Conservation (phyloP, 2,329 filamentous ascomycete species). For the Domatiomyces globalis region DNA sequence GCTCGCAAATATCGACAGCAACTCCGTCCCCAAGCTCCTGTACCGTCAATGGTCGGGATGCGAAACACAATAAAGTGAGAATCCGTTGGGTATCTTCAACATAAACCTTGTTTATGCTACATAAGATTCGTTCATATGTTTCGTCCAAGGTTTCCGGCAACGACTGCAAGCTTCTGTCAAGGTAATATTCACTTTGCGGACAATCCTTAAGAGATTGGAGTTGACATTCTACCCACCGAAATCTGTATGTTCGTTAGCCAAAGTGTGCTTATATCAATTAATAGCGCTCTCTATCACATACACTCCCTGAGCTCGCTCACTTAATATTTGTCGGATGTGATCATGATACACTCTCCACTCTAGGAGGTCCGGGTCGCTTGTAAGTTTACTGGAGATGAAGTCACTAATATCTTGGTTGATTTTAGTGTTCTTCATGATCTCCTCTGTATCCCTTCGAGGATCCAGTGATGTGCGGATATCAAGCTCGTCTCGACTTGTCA, state of each 20-base stretch:
- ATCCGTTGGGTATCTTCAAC: slow-evolving; percentile 17
- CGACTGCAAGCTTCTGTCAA: slow-evolving; percentile 15
- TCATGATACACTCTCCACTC: slow-evolving; percentile 3
- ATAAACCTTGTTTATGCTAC: slow-evolving; percentile 11
- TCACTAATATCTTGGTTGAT: slow-evolving; percentile 17
- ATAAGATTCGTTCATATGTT: slow-evolving; percentile 22
- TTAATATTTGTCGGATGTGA: slow-evolving; percentile 4
- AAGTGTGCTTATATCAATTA: too few species aligned
- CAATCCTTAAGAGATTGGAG: slow-evolving; percentile 11
- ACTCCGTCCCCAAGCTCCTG: slow-evolving; percentile 18
- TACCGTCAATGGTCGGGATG: slow-evolving; percentile 16
- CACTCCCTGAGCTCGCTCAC: slow-evolving; percentile 7
- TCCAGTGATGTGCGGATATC: slow-evolving; percentile 14
- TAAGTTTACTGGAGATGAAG: slow-evolving; percentile 14
- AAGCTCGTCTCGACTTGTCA: slow-evolving; percentile 16
- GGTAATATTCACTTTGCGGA: slow-evolving; percentile 8
- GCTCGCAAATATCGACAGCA: slow-evolving; percentile 15
- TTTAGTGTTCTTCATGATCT: slow-evolving; percentile 9
- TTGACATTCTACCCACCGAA: slow-evolving; percentile 22
- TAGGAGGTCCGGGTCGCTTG: slow-evolving; percentile 10
- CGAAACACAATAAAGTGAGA: slow-evolving; percentile 19
- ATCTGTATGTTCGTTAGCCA: slow-evolving; percentile 12
- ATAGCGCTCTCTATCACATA: slow-evolving; percentile 1
- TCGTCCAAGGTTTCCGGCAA: slow-evolving; percentile 20
- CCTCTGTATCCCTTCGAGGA: slow-evolving; percentile 5